Percentiles rank a stretch among this genome's conserved stretches.
Conservation (phyloP, 805 yeast genomes). For the Vanderwaltozyma polyspora region DNA sequence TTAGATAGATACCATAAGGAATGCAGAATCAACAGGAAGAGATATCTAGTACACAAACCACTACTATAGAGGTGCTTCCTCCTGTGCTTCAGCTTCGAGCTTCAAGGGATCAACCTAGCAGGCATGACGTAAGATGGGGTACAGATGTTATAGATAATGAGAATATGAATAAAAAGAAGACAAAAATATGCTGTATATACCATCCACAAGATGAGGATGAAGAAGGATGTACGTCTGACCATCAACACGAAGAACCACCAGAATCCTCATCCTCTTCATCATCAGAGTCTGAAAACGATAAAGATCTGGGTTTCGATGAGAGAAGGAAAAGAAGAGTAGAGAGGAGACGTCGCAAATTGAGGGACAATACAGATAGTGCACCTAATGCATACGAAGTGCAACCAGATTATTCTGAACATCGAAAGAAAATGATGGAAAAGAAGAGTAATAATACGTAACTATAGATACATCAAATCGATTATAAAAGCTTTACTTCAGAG, state of each 20-base stretch:
- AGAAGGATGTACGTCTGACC: conserved; percentile 16
- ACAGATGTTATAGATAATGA: conserved; percentile 87
- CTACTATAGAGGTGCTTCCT: conserved; percentile 11
- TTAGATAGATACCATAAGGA: too few species aligned
- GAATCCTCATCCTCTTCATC: conserved; percentile 14
- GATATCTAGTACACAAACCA: conserved; percentile 16
- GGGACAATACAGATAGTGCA: conserved; percentile 24
- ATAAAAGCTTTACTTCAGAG: too few species aligned
- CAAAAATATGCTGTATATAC: conserved; percentile 83
- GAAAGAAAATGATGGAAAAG: conserved; percentile 1
- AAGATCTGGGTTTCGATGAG: conserved; percentile 23
- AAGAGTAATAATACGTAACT: too few species aligned
- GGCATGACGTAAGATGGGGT: conserved; percentile 40
- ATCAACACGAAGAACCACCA: too few species aligned
- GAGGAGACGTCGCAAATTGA: conserved; percentile 25
- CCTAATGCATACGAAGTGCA: conserved; percentile 88
- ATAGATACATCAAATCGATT: too few species aligned
- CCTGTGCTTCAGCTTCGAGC: conserved; percentile 23
- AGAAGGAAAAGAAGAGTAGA: conserved; percentile 26
- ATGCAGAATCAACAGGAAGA: too few species aligned
- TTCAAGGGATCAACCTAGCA: conserved; percentile 1
- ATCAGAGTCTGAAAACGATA: conserved; percentile 33
- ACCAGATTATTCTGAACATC: conserved; percentile 41
- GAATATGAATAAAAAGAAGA: conserved; percentile 73
- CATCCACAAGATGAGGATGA: conserved; percentile 62